A percentile compares a stretch with the other conserved stretches of the same genome.
phyloP scores from a whole-genome alignment of 169 alveolate genomes.

The Toxoplasma gondii region DNA sequence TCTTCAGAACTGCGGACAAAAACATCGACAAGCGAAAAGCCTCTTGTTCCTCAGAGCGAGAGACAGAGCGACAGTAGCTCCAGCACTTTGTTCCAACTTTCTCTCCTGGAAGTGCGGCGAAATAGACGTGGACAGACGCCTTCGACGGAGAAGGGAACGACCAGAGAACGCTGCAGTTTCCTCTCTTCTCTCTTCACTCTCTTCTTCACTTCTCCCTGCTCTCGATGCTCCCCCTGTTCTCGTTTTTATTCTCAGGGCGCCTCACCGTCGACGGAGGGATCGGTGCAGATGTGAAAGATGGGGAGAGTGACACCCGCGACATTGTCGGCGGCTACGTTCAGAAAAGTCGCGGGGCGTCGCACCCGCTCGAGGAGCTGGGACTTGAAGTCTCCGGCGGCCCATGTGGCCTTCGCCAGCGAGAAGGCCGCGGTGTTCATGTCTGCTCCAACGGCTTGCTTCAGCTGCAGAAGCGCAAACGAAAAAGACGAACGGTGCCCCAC shows the following conservation, averaged over 20 bases:
- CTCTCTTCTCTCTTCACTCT: no score
- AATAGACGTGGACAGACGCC: background rate
- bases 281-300: conserved; percentile 81
- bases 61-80: background rate
- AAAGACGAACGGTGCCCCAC: background rate
- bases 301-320: conserved; percentile 94
- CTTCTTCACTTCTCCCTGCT: background rate
- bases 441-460: conserved; percentile 87
- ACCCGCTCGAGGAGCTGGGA: conserved; percentile 38
- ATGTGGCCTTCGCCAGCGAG: conserved; percentile 89
- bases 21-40: background rate
- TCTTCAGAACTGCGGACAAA: conserved; percentile 53
- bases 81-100: background rate
- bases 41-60: background rate
- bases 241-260: background rate
- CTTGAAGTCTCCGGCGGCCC: conserved; percentile 86
- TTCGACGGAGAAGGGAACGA: no score
- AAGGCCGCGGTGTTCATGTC: conserved; percentile 85
- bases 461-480: conserved; percentile 16
- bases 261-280: conserved; percentile 80
- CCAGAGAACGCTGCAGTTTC: no score
- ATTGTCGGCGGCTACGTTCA: conserved; percentile 86
- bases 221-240: background rate
- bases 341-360: conserved; percentile 84
- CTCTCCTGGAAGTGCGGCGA: background rate